Conservation (phyloP, 805 yeast genomes). For the Candida insectorum region DNA sequence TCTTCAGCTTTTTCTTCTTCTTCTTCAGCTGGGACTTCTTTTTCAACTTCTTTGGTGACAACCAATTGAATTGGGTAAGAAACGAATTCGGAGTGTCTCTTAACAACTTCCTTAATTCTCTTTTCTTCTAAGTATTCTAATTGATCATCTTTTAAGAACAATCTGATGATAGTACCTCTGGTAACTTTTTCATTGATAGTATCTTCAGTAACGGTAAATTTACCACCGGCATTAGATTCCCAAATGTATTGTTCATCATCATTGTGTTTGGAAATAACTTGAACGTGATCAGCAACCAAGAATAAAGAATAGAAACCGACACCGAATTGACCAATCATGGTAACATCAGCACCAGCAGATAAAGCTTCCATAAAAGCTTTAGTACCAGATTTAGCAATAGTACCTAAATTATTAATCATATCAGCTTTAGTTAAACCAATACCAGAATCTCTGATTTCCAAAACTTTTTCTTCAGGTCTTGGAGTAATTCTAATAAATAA, state of each 20-base stretch:
- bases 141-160: constrained; percentile 98
- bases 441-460: constrained; percentile 99
- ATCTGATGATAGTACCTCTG: constrained; percentile 94
- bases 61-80: constrained; percentile 98
- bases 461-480: constrained; percentile 85
- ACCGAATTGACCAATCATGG: constrained; percentile 99
- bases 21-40: constrained; percentile 69
- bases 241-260: constrained; percentile 99
- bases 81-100: constrained; percentile 99
- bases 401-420: constrained; percentile 98
- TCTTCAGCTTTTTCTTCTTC: constrained; percentile 28
- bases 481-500: constrained; percentile 97
- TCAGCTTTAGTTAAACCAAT: constrained; percentile 99
- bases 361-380: constrained; percentile 99
- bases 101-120: constrained; percentile 98
- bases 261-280: constrained; percentile 96
- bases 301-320: constrained; percentile 99
- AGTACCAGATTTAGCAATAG: constrained; percentile 99
- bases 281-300: constrained; percentile 98
- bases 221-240: constrained; percentile 99
- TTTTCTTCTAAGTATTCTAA: constrained; percentile 98
- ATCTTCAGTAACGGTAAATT: constrained; percentile 93
- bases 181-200: constrained; percentile 79
- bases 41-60: constrained; percentile 98
- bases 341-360: constrained; percentile 98